Evolutionary conservation across 805 yeast species (phyloP), one percentile per base, ranked within the genome.

Genomic region (Barnettozyma populi): DNA sequence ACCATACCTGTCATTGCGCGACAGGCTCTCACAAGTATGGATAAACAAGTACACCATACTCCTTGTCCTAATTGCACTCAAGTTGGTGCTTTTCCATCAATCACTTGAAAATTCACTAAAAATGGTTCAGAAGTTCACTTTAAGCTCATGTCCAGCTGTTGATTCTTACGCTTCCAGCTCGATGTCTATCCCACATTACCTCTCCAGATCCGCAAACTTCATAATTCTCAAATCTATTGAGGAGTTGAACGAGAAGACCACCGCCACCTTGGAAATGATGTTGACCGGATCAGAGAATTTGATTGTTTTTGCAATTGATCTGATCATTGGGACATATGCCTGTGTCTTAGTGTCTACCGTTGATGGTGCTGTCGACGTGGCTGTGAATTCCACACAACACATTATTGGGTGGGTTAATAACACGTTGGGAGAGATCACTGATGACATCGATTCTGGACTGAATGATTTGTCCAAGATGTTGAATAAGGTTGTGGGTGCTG

Each of bases 271-370:
- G 10, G 57, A 71, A 1, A 48, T 80, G 42, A 56, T 79, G 10
- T 60, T 87, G 0, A 75, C 79, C 0, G 84, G 80, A 0, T 67
- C 82, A 7, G 83, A 86, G 55, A 71, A 74, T 37, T 52, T 90
- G 36, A 61, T 87, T 0, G 59, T 79, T 4, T 87, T 92, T 59
- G 68, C 79, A 7, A 67, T 92, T 8, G 89, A 90, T 29, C 57
- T 92, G 53, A 77, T 85, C 42, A 64, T 90, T 2, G 98, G 97
- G 0, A 94, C 98, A 0, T 88, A 87, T 64, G 83, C 85, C 0
- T 94, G 99, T 64, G 69, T 94, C 13, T 62, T 89, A 13, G 79
- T 86, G 0, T 82, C 94, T 5, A 79, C 90, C 0, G 71, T 90
- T 7, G 82, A 79, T 57, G 87, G 90, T 3, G 75, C 86, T 0